phyloP scores from a whole-genome alignment of 1,284 basidiomycete species.

The Melanopsichium pennsylvanicum region DNA sequence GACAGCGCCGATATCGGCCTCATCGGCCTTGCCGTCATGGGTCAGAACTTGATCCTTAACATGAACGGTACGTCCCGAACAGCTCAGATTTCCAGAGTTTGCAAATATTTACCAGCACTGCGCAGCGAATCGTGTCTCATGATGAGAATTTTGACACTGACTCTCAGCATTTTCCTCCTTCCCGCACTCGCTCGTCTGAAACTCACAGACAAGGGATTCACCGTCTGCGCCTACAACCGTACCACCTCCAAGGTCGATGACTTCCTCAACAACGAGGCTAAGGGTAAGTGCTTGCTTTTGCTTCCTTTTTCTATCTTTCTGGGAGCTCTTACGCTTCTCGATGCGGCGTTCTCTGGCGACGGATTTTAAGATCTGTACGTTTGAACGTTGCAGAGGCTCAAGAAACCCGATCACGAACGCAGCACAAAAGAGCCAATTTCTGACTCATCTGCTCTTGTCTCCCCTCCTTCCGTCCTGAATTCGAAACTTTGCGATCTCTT shows the following conservation, averaged over 20 bases:
- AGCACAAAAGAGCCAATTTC: background rate
- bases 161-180: background rate
- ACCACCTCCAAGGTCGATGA: slow-evolving; percentile 94
- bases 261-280: slow-evolving; percentile 96
- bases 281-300: slow-evolving; percentile 73
- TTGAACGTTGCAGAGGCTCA: background rate
- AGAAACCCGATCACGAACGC: background rate
- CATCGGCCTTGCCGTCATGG: slow-evolving; percentile 66
- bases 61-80: slow-evolving; percentile 63
- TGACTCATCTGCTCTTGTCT: slow-evolving; percentile 63
- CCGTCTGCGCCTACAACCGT: slow-evolving; percentile 94
- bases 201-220: slow-evolving; percentile 88
- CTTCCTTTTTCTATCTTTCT: background rate
- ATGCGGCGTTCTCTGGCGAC: background rate
- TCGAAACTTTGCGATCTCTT: background rate
- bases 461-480: background rate
- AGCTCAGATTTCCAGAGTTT: too few relatives aligned
- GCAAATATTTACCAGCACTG: too few relatives aligned
- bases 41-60: slow-evolving; percentile 66
- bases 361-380: background rate
- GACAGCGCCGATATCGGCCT: slow-evolving; percentile 64
- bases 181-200: background rate
- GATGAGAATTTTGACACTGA: slow-evolving; percentile 2
- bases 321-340: background rate
- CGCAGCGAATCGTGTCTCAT: too few relatives aligned